A percentile compares a stretch with the other conserved stretches of the same genome.
Evolutionary conservation across 306 rosid genomes (phyloP).

Genomic region (Trichosanthes truncata): DNA sequence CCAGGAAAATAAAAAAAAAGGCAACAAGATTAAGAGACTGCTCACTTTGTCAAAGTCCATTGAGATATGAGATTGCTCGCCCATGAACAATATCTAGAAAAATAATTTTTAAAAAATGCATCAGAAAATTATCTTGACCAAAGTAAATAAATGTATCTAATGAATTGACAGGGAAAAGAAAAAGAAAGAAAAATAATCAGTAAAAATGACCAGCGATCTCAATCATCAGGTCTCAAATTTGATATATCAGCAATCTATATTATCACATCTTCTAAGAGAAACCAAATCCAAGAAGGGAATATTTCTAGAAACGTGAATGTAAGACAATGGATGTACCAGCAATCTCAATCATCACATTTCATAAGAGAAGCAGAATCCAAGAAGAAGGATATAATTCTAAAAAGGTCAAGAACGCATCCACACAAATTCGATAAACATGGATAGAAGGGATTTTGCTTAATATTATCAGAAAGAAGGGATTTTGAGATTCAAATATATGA

Average conservation of each 20-base stretch:
- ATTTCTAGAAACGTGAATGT: background rate
- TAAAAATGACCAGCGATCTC: background rate
- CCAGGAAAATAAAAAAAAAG: slow-evolving; percentile 10
- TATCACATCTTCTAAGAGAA: slow-evolving; percentile 5
- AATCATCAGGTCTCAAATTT: background rate
- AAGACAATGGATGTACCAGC: background rate
- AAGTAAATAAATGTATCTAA: background rate
- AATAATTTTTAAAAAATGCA: slow-evolving; percentile 8
- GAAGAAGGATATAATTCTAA: too few species aligned
- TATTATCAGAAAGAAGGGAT: background rate
- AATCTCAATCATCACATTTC: background rate
- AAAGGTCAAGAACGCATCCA: background rate
- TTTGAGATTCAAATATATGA: background rate
- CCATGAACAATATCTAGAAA: slow-evolving; percentile 79
- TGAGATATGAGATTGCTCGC: slow-evolving; percentile 82
- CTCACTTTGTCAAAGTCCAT: slow-evolving; percentile 85
- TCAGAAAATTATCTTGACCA: background rate
- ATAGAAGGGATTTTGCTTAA: background rate
- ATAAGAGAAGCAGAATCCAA: background rate
- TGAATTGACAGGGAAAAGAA: background rate
- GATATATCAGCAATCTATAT: background rate
- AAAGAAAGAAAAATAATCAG: background rate
- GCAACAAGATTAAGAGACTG: slow-evolving; percentile 15
- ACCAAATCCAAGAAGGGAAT: background rate
- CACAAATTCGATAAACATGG: background rate